Evolutionary conservation across 345 rosid genomes (phyloP), one percentile per base, ranked within the genome.

Genomic region (Hibiscus mutabilis): DNA sequence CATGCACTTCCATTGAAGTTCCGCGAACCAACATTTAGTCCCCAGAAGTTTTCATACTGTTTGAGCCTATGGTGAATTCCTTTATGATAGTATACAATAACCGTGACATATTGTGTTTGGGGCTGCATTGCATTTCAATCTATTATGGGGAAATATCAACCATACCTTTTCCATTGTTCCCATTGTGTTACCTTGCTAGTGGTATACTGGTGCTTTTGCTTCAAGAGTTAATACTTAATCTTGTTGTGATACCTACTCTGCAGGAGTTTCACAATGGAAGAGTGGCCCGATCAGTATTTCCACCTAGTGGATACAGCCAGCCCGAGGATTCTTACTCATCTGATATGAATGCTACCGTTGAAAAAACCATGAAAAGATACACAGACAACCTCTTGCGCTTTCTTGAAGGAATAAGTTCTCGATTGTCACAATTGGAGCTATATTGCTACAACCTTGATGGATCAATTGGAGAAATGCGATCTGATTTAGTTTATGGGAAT

Each of bases 361-460:
- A 96, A 70, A 86, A 75, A 68, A 79, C 88, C 70, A 88, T 91
- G 98, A 96, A 92, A 80, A 91, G 84, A 62, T 86, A 92, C 65
- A 72, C 86, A 0, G 99, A 96, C 70, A 83, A 79, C 66, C 79
- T 91, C 75, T 83, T 92, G 92, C 97, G 96, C 35, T 92, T 91
- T 81, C 98, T 96, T 9, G 99, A 92, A 81, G 98, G 98, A 63
- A 81, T 92, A 79, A 96, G 98, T 82, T 96, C 98, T 1, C 89
- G 99, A 35, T 83, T 96, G 71, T 92, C 99, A 1, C 98, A 92
- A 76, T 76, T 96, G 73, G 99, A 96, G 76, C 74, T 92, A 15
- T 87, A 87, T 70, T 96, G 96, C 80, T 92, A 92, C 84, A 96
- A 91, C 73, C 96, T 92, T 68, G 99, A 96, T 79, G 92, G 91